Evolutionary conservation across 1,284 basidiomycete genomes (phyloP), one percentile per base, ranked within the genome.

Genomic region (Flammula alnicola): DNA sequence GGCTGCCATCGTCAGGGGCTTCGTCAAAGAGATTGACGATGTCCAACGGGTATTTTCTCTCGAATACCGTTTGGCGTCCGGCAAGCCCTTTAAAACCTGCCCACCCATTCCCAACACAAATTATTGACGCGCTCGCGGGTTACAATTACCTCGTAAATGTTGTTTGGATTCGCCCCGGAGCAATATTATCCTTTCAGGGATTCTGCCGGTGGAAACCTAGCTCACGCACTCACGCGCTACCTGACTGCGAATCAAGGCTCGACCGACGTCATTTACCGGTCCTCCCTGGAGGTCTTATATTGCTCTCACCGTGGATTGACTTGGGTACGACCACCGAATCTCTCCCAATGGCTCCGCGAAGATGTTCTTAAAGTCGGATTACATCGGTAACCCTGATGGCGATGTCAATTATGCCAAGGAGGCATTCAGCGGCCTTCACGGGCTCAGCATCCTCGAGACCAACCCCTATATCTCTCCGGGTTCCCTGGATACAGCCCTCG

Each of bases 191-290:
- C 45, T 93, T 14, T 75, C 73, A 11, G 88, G 88, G 88, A 91
- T 62, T 86, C 83, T 10, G 87, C 88, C 0, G 90, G 89, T 2
- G 88, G 79, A 1, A 88, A 89, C 62, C 74, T 91, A 16, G 83
- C 81, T 0, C 71, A 84, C 20, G 84, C 86, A 0, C 68, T 83
- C 11, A 71, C 68, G 4, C 75, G 78, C 12, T 83, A 83, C 56
- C 73, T 82, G 11, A 65, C 75, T 33, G 74, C 78, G 51, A 60
- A 78, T 57, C 61, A 63, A 23, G 60, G 58, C 17, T 47, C 65
- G 0, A n/a, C 59, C 16, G 62, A 70, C 26, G 58, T 63, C 53
- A 58, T 3, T 57, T 79, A 8, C 74, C 76, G 16, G 60, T 61
- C 9, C 68, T 74, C 25, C 81, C 85, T 1, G 72, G 75, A 26